Percentiles rank a stretch among this genome's conserved stretches.
Conservation (phyloP, 2,329 filamentous ascomycete species). For the Fonsecaea pugnacius region DNA sequence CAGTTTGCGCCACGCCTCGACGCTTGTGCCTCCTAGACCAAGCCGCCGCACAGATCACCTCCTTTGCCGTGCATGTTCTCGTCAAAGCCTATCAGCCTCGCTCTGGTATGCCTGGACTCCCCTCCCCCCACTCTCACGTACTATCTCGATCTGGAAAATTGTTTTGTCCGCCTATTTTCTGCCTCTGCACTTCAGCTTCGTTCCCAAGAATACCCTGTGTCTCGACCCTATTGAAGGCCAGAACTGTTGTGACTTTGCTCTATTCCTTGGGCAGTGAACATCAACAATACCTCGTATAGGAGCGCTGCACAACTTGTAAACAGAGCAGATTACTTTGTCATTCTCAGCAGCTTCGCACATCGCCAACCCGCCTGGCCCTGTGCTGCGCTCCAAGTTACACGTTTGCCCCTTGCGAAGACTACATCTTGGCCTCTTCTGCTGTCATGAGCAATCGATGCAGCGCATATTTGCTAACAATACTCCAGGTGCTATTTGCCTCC, state of each 20-base stretch:
- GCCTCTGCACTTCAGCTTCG: background rate
- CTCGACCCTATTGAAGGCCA: background rate
- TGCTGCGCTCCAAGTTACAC: background rate
- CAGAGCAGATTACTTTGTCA: background rate
- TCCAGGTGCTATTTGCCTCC: slow-evolving; percentile 33
- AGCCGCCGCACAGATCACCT: slow-evolving; percentile 26
- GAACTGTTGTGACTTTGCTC: background rate
- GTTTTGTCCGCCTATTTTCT: slow-evolving; percentile 20
- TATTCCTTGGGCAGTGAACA: background rate
- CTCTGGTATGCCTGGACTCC: slow-evolving; percentile 28
- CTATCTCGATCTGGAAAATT: slow-evolving; percentile 30
- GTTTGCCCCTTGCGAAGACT: background rate
- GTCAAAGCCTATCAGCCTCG: slow-evolving; percentile 18
- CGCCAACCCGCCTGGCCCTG: background rate
- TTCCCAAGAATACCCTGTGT: background rate
- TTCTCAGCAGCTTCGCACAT: background rate
- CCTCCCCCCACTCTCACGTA: slow-evolving; percentile 9
- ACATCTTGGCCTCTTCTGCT: slow-evolving; percentile 4
- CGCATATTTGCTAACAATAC: slow-evolving; percentile 30
- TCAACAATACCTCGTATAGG: background rate
- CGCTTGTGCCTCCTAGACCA: slow-evolving; percentile 21
- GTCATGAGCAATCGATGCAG: slow-evolving; percentile 23
- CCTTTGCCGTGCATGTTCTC: slow-evolving; percentile 31
- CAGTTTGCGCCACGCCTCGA: slow-evolving; percentile 4
- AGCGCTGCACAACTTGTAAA: background rate